Conservation (phyloP, 495 filamentous ascomycete species). For the Penicillium tannophilum region DNA sequence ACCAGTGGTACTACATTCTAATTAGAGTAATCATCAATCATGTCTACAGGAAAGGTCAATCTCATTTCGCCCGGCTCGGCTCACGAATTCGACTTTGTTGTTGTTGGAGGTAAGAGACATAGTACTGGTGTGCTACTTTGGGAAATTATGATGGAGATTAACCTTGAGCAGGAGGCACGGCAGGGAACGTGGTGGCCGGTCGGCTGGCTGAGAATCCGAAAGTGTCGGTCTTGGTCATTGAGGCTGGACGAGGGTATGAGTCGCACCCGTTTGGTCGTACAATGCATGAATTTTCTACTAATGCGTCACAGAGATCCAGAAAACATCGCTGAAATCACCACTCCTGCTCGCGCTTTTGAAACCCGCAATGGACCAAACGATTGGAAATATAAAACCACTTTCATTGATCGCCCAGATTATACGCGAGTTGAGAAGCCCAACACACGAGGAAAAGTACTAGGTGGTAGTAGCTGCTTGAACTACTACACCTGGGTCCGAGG, state of each 20-base stretch:
- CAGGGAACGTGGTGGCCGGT: conserved; percentile 54
- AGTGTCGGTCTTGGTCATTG: conserved; percentile 41
- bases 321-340: conserved; percentile 36
- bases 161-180: conserved; percentile 38
- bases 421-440: conserved; percentile 59
- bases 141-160: background rate
- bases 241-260: conserved; percentile 11
- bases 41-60: conserved; percentile 3
- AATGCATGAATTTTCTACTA: background rate
- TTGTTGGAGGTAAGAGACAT: conserved; percentile 14
- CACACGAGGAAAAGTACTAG: conserved; percentile 50
- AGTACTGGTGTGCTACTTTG: background rate
- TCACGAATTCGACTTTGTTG: conserved; percentile 9
- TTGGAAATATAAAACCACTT: conserved; percentile 58
- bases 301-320: conserved; percentile 22
- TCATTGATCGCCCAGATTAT: conserved; percentile 56
- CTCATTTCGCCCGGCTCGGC: background rate
- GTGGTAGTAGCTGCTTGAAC: conserved; percentile 47
- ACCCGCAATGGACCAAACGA: conserved; percentile 40
- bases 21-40: background rate
- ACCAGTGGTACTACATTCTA: too few relatives aligned
- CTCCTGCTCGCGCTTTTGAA: conserved; percentile 36
- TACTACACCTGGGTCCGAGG: conserved; percentile 55
- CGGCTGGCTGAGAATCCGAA: conserved; percentile 54
- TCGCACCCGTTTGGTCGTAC: background rate